phyloP scores from a whole-genome alignment of 805 yeast species.

The Zygosaccharomyces lentus region DNA sequence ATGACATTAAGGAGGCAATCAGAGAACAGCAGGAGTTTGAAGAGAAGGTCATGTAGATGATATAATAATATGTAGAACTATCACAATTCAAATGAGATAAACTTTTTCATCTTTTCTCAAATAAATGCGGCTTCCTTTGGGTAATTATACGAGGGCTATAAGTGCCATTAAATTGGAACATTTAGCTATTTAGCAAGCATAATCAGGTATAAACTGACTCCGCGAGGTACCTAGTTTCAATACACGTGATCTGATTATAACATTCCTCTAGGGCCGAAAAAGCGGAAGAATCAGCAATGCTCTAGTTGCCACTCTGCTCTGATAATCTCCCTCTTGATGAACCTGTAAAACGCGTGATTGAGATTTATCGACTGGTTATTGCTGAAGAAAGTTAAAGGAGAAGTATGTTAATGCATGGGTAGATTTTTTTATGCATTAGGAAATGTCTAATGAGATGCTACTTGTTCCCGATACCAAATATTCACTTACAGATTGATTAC shows the following conservation, averaged over 20 bases:
- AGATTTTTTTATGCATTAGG: neutral
- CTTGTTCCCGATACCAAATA: neutral
- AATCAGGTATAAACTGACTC: no score
- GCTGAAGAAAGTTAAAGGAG: neutral
- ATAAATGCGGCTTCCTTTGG: no score
- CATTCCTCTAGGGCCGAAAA: slow-evolving; percentile 1
- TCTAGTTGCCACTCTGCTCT: slow-evolving; percentile 1
- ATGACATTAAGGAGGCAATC: slow-evolving; percentile 56
- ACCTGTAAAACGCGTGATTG: neutral
- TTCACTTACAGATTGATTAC: neutral
- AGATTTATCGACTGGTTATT: neutral
- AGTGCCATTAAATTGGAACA: no score
- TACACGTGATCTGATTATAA: slow-evolving; percentile 3
- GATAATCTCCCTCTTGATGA: neutral
- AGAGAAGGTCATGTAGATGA: slow-evolving; percentile 11
- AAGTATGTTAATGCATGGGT: neutral
- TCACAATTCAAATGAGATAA: no score
- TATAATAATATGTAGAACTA: neutral
- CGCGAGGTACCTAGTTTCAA: no score
- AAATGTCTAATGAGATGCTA: neutral
- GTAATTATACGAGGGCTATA: no score
- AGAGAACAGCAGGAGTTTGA: slow-evolving; percentile 56
- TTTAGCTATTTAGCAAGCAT: no score
- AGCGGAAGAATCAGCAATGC: neutral
- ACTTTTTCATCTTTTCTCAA: no score